Percentiles rank a stretch among this genome's conserved stretches.
Evolutionary conservation across 768 basidiomycete species (phyloP).

Genomic region (Collybia mongolica): DNA sequence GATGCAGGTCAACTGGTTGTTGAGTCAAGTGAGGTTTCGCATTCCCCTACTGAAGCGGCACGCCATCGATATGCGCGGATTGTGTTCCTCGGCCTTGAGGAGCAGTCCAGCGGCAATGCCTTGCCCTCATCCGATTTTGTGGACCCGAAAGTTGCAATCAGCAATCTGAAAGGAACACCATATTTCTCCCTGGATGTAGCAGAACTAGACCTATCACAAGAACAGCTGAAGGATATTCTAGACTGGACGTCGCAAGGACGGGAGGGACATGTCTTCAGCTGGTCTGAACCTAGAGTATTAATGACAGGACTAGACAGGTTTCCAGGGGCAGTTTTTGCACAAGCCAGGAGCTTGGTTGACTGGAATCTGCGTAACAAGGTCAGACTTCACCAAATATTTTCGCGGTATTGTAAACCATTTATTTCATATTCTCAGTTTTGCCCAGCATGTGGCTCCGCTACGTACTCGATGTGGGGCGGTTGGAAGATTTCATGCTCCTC

Average conservation of each 20-base stretch:
- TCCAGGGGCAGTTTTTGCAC: slow-evolving; percentile 74
- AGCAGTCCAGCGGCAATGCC: slow-evolving; percentile 46
- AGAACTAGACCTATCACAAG: slow-evolving; percentile 36
- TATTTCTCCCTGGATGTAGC: slow-evolving; percentile 84
- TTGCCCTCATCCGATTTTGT: slow-evolving; percentile 68
- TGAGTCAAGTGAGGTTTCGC: slow-evolving; percentile 25
- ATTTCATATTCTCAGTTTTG: slow-evolving; percentile 61
- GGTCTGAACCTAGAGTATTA: slow-evolving; percentile 63
- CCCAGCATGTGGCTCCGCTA: slow-evolving; percentile 77
- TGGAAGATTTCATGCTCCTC: slow-evolving; percentile 90
- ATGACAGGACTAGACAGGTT: slow-evolving; percentile 58
- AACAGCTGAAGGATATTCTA: slow-evolving; percentile 35
- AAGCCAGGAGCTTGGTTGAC: slow-evolving; percentile 80
- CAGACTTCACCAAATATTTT: slow-evolving; percentile 7
- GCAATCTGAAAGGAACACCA: slow-evolving; percentile 73
- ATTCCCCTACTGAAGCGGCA: slow-evolving; percentile 47
- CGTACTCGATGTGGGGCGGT: slow-evolving; percentile 90
- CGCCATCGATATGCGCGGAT: slow-evolving; percentile 59
- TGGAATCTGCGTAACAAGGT: slow-evolving; percentile 94
- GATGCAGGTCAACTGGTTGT: slow-evolving; percentile 34
- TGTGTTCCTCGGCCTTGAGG: slow-evolving; percentile 81
- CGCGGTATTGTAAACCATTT: neutral
- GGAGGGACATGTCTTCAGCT: slow-evolving; percentile 44
- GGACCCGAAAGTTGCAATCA: slow-evolving; percentile 49
- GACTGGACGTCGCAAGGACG: slow-evolving; percentile 35